Conservation (phyloP, 345 rosid species). For the Populus simonii region DNA sequence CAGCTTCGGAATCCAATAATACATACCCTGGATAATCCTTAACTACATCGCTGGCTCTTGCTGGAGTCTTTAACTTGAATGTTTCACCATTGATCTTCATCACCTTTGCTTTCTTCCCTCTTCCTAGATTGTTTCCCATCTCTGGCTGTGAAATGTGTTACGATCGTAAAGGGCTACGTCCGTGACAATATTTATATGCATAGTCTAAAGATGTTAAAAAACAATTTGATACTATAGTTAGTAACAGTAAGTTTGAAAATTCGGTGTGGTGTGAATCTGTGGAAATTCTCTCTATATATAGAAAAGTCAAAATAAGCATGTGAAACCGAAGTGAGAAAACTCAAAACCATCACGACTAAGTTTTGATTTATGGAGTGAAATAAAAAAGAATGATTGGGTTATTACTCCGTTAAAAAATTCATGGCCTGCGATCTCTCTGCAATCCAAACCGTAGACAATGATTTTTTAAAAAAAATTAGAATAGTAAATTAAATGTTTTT, state of each 20-base stretch:
- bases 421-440: too few relatives aligned
- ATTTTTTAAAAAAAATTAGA: too few relatives aligned
- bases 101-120: constrained; percentile 53
- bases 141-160: not conserved
- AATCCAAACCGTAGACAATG: too few relatives aligned
- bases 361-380: too few relatives aligned
- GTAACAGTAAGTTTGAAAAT: not conserved
- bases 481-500: too few relatives aligned
- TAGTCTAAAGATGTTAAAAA: not conserved
- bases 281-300: not conserved
- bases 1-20: constrained; percentile 71
- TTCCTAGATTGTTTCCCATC: constrained; percentile 79
- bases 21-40: constrained; percentile 66
- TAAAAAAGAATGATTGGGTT: too few relatives aligned
- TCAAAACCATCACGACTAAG: not conserved
- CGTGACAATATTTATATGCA: not conserved
- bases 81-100: constrained; percentile 91
- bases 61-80: constrained; percentile 67
- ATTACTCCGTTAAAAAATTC: too few relatives aligned
- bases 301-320: constrained; percentile 7
- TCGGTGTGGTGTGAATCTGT: constrained; percentile 2
- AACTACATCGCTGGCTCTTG: constrained; percentile 58
- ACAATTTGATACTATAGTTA: not conserved
- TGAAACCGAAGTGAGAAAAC: not conserved
- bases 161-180: not conserved